Percentiles rank a stretch among this genome's conserved stretches.
Conservation (phyloP, 208 protist genomes). For the Crithidia brevicula region DNA sequence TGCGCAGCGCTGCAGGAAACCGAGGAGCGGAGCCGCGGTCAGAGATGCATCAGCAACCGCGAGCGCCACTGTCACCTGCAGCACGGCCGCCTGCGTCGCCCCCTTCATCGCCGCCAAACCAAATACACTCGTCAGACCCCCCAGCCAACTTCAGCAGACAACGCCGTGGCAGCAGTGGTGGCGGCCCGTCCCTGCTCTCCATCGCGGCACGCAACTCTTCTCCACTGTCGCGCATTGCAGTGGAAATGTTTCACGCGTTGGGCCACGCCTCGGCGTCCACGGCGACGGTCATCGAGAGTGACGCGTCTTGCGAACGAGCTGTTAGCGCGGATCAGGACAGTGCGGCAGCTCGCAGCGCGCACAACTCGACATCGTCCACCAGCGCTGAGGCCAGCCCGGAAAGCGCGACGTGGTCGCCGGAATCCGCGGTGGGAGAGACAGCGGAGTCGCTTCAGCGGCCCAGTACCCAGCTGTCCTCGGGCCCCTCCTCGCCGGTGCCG, state of each 20-base stretch:
- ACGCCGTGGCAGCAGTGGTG: too few species aligned
- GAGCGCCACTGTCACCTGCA: neutral
- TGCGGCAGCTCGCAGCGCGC: neutral
- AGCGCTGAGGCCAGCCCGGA: neutral
- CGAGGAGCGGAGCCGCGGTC: too few species aligned
- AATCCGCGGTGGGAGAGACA: neutral
- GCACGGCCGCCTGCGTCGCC: conserved; percentile 1
- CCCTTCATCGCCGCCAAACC: neutral
- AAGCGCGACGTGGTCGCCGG: conserved; percentile 11
- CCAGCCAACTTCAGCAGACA: too few species aligned
- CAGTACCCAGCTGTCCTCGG: neutral
- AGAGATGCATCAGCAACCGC: neutral
- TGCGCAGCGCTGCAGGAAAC: too few species aligned
- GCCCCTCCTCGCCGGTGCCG: neutral
- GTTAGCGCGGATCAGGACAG: neutral
- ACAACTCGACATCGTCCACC: neutral
- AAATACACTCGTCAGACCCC: too few species aligned
- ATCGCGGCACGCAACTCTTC: neutral
- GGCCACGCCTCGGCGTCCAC: neutral
- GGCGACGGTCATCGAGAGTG: neutral
- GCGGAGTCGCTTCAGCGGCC: neutral
- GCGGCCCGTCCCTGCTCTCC: too few species aligned
- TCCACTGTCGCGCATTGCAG: neutral
- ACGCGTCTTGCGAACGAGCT: too few species aligned
- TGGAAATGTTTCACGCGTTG: neutral